Percentiles rank a stretch among this genome's conserved stretches.
phyloP scores from a whole-genome alignment of 768 basidiomycete genomes.

The Leccinum fibrillosum region DNA sequence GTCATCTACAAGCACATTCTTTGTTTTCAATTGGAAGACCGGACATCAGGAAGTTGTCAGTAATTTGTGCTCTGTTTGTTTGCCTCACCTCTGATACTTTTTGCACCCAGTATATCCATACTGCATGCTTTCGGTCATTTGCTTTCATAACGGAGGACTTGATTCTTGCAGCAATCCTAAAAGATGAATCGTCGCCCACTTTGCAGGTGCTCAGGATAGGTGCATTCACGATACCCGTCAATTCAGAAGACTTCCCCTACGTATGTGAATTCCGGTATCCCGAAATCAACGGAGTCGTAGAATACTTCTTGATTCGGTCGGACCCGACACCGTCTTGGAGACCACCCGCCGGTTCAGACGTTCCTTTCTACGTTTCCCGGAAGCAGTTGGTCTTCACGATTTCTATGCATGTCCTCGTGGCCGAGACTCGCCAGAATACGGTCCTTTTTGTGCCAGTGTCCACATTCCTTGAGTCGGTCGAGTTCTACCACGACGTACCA shows the following conservation, averaged over 20 bases:
- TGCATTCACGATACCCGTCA: background rate
- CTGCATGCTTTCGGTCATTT: constrained; percentile 28
- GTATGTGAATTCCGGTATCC: constrained; percentile 30
- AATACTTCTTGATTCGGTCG: constrained; percentile 30
- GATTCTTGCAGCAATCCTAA: constrained; percentile 20
- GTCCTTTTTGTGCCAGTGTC: constrained; percentile 33
- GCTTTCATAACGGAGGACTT: constrained; percentile 33
- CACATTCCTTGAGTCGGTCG: constrained; percentile 25
- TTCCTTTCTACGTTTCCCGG: constrained; percentile 24
- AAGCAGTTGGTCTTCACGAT: constrained; percentile 34
- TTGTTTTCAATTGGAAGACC: constrained; percentile 36
- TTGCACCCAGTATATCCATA: constrained; percentile 17
- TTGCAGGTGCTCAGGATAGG: constrained; percentile 22
- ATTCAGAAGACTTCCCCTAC: constrained; percentile 14
- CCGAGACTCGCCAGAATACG: constrained; percentile 7
- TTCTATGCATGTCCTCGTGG: constrained; percentile 15
- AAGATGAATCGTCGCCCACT: background rate
- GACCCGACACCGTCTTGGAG: constrained; percentile 32
- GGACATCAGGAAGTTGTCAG: constrained; percentile 29
- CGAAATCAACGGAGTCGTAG: constrained; percentile 6
- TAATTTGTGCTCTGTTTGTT: background rate
- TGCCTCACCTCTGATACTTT: constrained; percentile 2
- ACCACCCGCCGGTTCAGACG: constrained; percentile 1
- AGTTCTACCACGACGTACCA: constrained; percentile 3
- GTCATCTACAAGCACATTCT: constrained; percentile 12